Conservation (phyloP, 2,329 filamentous ascomycete genomes). For the Colletotrichum truncatum region DNA sequence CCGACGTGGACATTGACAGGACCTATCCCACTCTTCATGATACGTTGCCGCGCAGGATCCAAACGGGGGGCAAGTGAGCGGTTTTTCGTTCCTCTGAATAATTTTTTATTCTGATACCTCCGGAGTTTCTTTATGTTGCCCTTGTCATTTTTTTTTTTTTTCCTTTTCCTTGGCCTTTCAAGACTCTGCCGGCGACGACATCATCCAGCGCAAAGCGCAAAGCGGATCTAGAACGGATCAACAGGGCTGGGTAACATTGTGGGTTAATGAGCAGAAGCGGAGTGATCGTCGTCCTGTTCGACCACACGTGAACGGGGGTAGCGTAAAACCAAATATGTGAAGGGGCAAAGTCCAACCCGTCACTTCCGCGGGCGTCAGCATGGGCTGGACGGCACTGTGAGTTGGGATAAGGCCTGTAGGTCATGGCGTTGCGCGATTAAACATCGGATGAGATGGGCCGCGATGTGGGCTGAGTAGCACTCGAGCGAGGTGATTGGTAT, state of each 20-base stretch:
- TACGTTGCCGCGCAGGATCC: conserved; percentile 3
- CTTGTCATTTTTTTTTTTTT: conserved; percentile 5
- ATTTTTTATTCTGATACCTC: no score
- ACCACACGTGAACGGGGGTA: not conserved
- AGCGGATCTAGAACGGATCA: conserved; percentile 20
- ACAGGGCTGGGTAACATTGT: not conserved
- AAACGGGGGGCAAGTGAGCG: conserved; percentile 16
- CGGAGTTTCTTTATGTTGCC: not conserved
- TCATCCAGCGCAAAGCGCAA: not conserved
- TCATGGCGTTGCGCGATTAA: conserved; percentile 24
- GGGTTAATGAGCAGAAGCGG: conserved; percentile 9
- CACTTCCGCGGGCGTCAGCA: conserved; percentile 20
- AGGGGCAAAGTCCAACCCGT: conserved; percentile 3
- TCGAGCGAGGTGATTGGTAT: conserved; percentile 15
- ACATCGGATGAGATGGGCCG: conserved; percentile 23
- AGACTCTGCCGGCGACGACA: not conserved
- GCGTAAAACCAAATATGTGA: not conserved
- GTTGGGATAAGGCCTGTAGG: conserved; percentile 16
- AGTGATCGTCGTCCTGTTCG: conserved; percentile 3
- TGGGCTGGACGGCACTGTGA: conserved; percentile 5
- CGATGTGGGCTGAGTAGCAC: not conserved
- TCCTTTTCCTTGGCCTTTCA: not conserved
- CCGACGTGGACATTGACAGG: conserved; percentile 15
- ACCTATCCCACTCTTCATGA: conserved; percentile 5
- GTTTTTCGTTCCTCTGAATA: conserved; percentile 9